phyloP scores from a whole-genome alignment of 225 moss, liverwort and hornwort genomes.

The Neckera pumila region DNA sequence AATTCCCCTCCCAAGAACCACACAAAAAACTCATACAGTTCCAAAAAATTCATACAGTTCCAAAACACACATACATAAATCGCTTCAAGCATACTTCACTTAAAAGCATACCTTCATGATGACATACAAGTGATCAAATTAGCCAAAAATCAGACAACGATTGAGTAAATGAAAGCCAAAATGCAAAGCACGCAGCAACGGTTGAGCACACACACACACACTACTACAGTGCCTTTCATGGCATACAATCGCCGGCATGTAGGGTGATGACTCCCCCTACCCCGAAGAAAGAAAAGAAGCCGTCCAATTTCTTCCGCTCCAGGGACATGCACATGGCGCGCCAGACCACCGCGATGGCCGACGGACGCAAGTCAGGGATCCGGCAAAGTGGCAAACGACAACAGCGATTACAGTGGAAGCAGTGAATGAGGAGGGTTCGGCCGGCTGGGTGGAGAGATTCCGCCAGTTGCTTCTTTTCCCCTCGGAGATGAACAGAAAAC shows the following conservation, averaged over 20 bases:
- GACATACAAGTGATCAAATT: not conserved
- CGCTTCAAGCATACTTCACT: not conserved
- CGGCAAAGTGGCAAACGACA: slow-evolving; percentile 20
- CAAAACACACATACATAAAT: not conserved
- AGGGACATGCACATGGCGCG: not conserved
- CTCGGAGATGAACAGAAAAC: not conserved
- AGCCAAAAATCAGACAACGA: not conserved
- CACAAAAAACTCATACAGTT: not conserved
- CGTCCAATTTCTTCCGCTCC: not conserved
- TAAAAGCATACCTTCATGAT: not conserved
- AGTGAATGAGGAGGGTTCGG: slow-evolving; percentile 23
- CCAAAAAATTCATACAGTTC: not conserved
- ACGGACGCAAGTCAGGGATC: slow-evolving; percentile 1
- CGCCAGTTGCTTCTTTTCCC: slow-evolving; percentile 2
- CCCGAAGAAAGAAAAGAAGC: not conserved
- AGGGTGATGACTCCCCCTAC: not conserved
- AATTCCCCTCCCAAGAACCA: not conserved
- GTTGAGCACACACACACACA: not conserved
- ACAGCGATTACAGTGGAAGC: slow-evolving; percentile 8
- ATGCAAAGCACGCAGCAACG: not conserved
- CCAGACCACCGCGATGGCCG: not conserved
- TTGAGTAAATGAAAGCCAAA: not conserved
- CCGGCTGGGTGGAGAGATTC: slow-evolving; percentile 21
- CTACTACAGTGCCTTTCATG: not conserved
- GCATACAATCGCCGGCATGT: slow-evolving; percentile 1